A percentile compares a stretch with the other conserved stretches of the same genome.
Evolutionary conservation across 768 basidiomycete species (phyloP).

Genomic region (Dentipellis fragilis): DNA sequence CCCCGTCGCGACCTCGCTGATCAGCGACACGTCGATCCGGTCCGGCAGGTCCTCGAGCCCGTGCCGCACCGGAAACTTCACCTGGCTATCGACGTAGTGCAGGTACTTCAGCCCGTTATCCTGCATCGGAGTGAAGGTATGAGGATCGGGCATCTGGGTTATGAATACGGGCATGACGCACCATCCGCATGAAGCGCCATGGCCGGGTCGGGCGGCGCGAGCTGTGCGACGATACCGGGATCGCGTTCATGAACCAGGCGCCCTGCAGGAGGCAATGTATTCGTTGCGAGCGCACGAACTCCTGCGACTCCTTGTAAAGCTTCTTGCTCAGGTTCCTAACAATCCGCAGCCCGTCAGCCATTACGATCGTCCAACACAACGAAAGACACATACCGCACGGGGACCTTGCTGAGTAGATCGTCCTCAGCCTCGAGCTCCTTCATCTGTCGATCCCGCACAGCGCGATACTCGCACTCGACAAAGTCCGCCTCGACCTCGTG

Average conservation of each 20-base stretch:
- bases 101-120: constrained; percentile 70
- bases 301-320: constrained; percentile 82
- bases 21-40: constrained; percentile 68
- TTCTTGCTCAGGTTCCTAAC: constrained; percentile 72
- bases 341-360: background rate
- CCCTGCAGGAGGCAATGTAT: constrained; percentile 83
- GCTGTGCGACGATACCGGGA: constrained; percentile 34
- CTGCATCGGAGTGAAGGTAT: constrained; percentile 26
- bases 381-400: constrained; percentile 55
- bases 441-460: constrained; percentile 84
- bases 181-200: constrained; percentile 85
- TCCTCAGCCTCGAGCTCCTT: constrained; percentile 84
- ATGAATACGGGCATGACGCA: constrained; percentile 21
- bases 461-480: constrained; percentile 72
- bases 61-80: constrained; percentile 68
- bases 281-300: constrained; percentile 82
- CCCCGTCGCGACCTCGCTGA: constrained; percentile 72
- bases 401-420: constrained; percentile 75
- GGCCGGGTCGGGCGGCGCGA: constrained; percentile 48
- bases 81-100: constrained; percentile 77
- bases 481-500: constrained; percentile 78
- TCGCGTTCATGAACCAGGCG: constrained; percentile 85
- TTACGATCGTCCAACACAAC: background rate
- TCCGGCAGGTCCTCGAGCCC: constrained; percentile 86
- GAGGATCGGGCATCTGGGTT: background rate